Evolutionary conservation across 768 basidiomycete species (phyloP).

Genomic region (Russula compacta): DNA sequence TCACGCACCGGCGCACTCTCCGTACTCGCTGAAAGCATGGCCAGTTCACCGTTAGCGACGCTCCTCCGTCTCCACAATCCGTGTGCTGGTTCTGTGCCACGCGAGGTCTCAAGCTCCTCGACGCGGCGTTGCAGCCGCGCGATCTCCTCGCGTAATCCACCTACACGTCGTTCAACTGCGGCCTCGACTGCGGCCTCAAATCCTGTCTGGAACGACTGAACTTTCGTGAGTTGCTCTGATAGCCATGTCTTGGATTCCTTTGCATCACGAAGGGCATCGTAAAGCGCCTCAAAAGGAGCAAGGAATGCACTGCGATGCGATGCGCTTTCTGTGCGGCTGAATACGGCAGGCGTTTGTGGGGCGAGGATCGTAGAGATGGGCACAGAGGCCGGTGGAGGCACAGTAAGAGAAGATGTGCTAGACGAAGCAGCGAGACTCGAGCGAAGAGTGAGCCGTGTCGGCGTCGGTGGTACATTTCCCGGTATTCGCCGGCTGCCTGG

Average conservation of each 20-base stretch:
- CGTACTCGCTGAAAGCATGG: not conserved
- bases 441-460: conserved; percentile 19
- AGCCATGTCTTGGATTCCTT: conserved; percentile 73
- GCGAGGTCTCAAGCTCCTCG: conserved; percentile 55
- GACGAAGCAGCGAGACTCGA: conserved; percentile 21
- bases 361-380: conserved; percentile 60
- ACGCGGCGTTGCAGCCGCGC: conserved; percentile 49
- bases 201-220: conserved; percentile 46
- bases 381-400: conserved; percentile 40
- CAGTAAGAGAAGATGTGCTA: conserved; percentile 10
- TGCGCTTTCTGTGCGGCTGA: conserved; percentile 50
- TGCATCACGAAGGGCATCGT: conserved; percentile 75
- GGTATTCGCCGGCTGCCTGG: conserved; percentile 13
- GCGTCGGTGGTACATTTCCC: conserved; percentile 19
- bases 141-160: conserved; percentile 54
- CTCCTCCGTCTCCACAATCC: conserved; percentile 21
- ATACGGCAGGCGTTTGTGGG: conserved; percentile 59
- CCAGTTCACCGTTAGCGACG: conserved; percentile 16
- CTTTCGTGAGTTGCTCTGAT: conserved; percentile 59
- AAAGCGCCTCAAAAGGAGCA: conserved; percentile 75
- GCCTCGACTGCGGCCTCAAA: conserved; percentile 49
- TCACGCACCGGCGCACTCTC: conserved; percentile 12
- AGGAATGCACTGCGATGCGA: conserved; percentile 71
- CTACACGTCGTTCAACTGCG: conserved; percentile 53
- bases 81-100: conserved; percentile 20